Conservation (phyloP, 2,329 filamentous ascomycete species). For the Trichoderma polysporum region DNA sequence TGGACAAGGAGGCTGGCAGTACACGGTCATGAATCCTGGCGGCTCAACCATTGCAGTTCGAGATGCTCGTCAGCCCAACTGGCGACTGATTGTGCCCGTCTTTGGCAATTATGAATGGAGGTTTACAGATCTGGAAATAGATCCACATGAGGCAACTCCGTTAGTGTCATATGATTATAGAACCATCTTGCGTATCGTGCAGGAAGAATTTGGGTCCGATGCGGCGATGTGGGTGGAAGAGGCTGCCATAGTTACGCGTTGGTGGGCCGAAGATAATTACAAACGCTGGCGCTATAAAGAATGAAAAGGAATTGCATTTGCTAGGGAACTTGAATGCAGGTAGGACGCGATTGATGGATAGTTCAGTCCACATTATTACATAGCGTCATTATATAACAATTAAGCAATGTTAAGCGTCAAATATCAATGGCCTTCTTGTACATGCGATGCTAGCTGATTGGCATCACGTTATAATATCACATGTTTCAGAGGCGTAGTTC, state of each 20-base stretch:
- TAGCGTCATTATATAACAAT: too few relatives aligned
- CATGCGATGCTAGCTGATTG: background rate
- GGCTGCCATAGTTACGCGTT: constrained; percentile 34
- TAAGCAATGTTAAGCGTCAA: background rate
- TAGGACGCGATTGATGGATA: background rate
- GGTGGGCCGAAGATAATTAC: constrained; percentile 38
- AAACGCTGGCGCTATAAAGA: constrained; percentile 34
- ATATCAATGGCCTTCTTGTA: too few relatives aligned
- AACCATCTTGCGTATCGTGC: constrained; percentile 26
- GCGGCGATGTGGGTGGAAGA: constrained; percentile 35
- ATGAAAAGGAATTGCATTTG: background rate
- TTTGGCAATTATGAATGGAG: constrained; percentile 33
- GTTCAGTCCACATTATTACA: too few relatives aligned
- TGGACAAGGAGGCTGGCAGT: constrained; percentile 27
- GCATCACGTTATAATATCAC: background rate
- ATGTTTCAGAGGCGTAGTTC: background rate
- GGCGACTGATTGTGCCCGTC: constrained; percentile 29
- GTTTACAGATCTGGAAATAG: constrained; percentile 32
- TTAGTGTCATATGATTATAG: constrained; percentile 15
- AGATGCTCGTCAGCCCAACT: constrained; percentile 25
- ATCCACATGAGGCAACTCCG: constrained; percentile 27
- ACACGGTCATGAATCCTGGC: constrained; percentile 30
- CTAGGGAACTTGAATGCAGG: background rate
- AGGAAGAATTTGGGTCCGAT: constrained; percentile 28
- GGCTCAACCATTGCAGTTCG: constrained; percentile 27